Base-by-base conservation (phyloP, 1,139 yeast genomes). In the Scheffersomyces stambukii region DNA sequence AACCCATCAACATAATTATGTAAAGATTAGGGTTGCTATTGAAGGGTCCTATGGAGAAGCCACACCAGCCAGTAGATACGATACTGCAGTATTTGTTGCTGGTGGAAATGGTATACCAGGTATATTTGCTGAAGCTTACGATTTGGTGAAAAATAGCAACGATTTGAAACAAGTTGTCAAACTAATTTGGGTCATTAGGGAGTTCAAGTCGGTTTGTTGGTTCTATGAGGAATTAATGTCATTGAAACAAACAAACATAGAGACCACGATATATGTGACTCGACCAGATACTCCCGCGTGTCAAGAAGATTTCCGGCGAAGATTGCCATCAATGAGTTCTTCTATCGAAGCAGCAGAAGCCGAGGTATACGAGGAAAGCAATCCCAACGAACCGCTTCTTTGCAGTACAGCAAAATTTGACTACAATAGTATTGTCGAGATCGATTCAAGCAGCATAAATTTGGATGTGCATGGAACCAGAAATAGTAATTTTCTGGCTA, bases 161-260 rank as follows among this genome's bases (percentile, higher is more conserved):
- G 38, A 40, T 21, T 33, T 38, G 11, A 47, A 48, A 13, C 57
- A 52, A 30, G 36, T 40, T 6, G 41, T 74, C 24, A 60, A 62
- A 29, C 53, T 77, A 30, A 37, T 60, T 17, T 78, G 85, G 85
- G 63, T 70, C 3, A 57, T 73, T 3, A 58, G 73, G 33, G 74
- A 70, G 30, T 54, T 54, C 21, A 52, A 56, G 12, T 54, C 72
- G 0, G 45, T 76, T 20, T 42, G 48, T 9, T 75, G 79, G 77
- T 75, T 76, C 48, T 52, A 54, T 28, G 61, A 66, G 17, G 81
- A 78, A 40, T 51, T 78, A 14, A 32, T 49, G 15, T 45, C 51
- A 5, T 46, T 75, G 32, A 46, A 46, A 28, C 38, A 48, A 16
- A 45, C 63, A 0, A 43, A 42, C 3, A 55, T 68, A 24, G 60